These are phyloP conservation scores for Penicillium fuscoglaucum DNA, from an alignment of 2,329 filamentous ascomycete genomes.

Conservation along the genomic window DNA sequence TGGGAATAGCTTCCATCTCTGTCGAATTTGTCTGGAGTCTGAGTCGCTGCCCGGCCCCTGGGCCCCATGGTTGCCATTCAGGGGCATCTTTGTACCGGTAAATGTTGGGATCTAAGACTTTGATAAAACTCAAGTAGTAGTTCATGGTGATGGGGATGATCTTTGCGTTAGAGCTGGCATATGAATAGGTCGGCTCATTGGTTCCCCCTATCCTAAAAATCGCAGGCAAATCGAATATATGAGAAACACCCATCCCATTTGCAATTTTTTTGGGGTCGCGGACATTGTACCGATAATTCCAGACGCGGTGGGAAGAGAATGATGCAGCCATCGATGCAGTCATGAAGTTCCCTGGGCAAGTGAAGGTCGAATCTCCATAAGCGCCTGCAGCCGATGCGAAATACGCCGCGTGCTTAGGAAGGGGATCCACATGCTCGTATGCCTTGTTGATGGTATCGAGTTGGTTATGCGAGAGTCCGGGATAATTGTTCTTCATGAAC, in stretches of 20 bases:
- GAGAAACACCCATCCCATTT: constrained; percentile 39
- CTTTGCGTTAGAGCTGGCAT: constrained; percentile 33
- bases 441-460: constrained; percentile 51
- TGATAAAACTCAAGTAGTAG: constrained; percentile 30
- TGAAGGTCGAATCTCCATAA: constrained; percentile 53
- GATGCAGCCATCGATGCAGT: constrained; percentile 30
- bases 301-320: constrained; percentile 35
- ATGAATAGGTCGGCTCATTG: constrained; percentile 18
- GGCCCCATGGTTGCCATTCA: constrained; percentile 20
- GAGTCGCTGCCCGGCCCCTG: constrained; percentile 16
- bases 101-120: constrained; percentile 23
- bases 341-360: constrained; percentile 48
- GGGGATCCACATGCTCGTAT: constrained; percentile 49
- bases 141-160: constrained; percentile 29
- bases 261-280: constrained; percentile 40
- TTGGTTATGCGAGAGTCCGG: constrained; percentile 51
- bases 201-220: constrained; percentile 28
- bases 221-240: constrained; percentile 35
- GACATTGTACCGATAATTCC: constrained; percentile 54
- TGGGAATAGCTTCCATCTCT: constrained; percentile 21
- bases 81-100: constrained; percentile 20
- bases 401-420: constrained; percentile 36
- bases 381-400: constrained; percentile 41
- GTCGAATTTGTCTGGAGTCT: constrained; percentile 24
- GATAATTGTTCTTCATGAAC: constrained; percentile 60